phyloP scores from a whole-genome alignment of 2,329 filamentous ascomycete genomes.

The Coniella vitis region DNA sequence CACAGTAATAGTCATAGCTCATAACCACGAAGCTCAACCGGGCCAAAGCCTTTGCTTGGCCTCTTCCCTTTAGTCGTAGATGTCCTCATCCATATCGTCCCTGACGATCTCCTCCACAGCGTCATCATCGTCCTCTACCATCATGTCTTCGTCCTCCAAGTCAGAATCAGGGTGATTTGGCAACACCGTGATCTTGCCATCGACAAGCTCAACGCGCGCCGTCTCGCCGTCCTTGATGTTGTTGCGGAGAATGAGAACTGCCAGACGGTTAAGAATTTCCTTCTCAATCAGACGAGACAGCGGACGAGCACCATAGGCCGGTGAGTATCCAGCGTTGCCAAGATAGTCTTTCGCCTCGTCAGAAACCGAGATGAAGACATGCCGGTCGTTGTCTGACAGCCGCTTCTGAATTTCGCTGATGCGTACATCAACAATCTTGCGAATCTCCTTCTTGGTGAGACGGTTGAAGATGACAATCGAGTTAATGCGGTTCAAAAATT shows the following conservation, averaged over 20 bases:
- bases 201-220: slow-evolving; percentile 70
- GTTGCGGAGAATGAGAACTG: slow-evolving; percentile 83
- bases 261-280: slow-evolving; percentile 89
- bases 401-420: slow-evolving; percentile 86
- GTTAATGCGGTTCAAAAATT: slow-evolving; percentile 97
- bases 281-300: slow-evolving; percentile 88
- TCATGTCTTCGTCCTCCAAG: slow-evolving; percentile 55
- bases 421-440: slow-evolving; percentile 90
- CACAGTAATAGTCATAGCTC: not conserved
- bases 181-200: slow-evolving; percentile 73
- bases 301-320: slow-evolving; percentile 88
- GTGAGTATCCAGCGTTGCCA: slow-evolving; percentile 85
- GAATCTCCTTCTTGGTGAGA: slow-evolving; percentile 80
- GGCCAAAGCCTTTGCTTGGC: not conserved
- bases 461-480: slow-evolving; percentile 98
- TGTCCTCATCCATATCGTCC: slow-evolving; percentile 57
- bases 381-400: slow-evolving; percentile 75
- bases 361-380: slow-evolving; percentile 75
- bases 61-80: slow-evolving; percentile 15
- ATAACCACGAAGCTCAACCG: not conserved
- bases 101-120: slow-evolving; percentile 61
- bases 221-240: slow-evolving; percentile 78
- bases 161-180: slow-evolving; percentile 70
- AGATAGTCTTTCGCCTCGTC: slow-evolving; percentile 89
- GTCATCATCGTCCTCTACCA: slow-evolving; percentile 56